Evolutionary conservation across 306 rosid species (phyloP), one percentile per base, ranked within the genome.

Genomic region (Lathyrus sativus): DNA sequence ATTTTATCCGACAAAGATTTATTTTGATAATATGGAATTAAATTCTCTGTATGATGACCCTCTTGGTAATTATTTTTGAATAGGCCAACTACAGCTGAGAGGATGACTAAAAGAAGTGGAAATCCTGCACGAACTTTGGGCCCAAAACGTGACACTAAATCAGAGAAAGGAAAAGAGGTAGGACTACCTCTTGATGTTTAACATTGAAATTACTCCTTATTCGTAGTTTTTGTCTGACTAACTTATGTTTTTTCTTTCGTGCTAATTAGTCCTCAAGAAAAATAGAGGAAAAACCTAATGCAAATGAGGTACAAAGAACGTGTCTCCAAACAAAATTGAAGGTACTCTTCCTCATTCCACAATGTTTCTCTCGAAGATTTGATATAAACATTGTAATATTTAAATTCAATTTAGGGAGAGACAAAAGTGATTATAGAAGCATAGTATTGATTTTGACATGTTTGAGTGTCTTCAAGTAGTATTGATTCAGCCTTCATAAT

Each of bases 111-210:
- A 84, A 80, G 79, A 86, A 80, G 74, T 56, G 76, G 69, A 43
- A 80, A 77, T 76, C 73, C 65, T 33, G 84, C 63, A 22, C 79
- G 73, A 38, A 67, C 84, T 63, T 22, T 70, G 65, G 80, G 81
- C 35, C 75, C 68, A 35, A 87, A 76, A 82, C 80, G 83, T 63
- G 87, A 74, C 62, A 81, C 61, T 35, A 72, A 76, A 68, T 38
- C 72, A 44, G 91, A 58, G 62, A 90, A 79, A 82, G 76, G 83
- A 41, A 83, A 80, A 58, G 85, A 84, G 96, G 96, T 90, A 80
- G 41, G 26, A 73, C 31, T 70, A 38, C 6, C 63, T 43, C 58
- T 80, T 68, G 63, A 28, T 72, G 17, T 76, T 18, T 28, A 28
- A 26, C 28, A 28, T 56, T 67, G 61, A 61, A 45, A 62, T 55